Percentiles rank a stretch among this genome's conserved stretches.
Conservation (phyloP, 805 yeast genomes). For the Hanseniaspora jakobsenii region DNA sequence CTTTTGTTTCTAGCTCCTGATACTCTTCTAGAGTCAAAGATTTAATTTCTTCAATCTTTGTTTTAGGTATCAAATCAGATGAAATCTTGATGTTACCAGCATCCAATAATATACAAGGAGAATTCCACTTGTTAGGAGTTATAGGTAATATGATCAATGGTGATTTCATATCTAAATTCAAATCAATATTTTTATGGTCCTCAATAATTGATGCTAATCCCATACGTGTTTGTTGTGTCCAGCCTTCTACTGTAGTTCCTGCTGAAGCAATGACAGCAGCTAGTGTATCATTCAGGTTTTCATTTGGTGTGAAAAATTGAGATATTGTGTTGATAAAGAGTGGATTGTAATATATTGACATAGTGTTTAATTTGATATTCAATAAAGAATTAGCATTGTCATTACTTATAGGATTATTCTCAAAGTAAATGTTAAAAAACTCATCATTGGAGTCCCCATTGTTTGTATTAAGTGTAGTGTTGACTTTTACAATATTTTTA, state of each 20-base stretch:
- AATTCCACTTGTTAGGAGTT: slow-evolving; percentile 61
- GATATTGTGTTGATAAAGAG: slow-evolving; percentile 63
- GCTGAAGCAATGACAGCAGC: slow-evolving; percentile 90
- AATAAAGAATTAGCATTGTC: slow-evolving; percentile 64
- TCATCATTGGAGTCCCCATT: slow-evolving; percentile 36
- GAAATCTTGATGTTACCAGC: slow-evolving; percentile 86
- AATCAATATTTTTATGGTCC: slow-evolving; percentile 82
- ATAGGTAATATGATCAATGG: slow-evolving; percentile 82
- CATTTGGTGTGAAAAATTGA: slow-evolving; percentile 75
- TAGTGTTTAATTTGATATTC: slow-evolving; percentile 62
- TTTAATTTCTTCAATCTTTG: slow-evolving; percentile 56
- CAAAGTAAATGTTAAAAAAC: slow-evolving; percentile 71
- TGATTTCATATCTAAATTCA: slow-evolving; percentile 82
- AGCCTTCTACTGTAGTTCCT: slow-evolving; percentile 83
- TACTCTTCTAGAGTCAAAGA: slow-evolving; percentile 58
- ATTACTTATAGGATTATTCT: slow-evolving; percentile 73
- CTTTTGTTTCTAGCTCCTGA: slow-evolving; percentile 34
- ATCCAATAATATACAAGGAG: slow-evolving; percentile 85
- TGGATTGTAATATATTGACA: slow-evolving; percentile 86
- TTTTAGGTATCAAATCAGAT: slow-evolving; percentile 67
- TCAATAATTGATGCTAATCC: slow-evolving; percentile 89
- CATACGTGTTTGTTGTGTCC: slow-evolving; percentile 77
- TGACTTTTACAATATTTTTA: slow-evolving; percentile 77
- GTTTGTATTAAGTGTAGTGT: slow-evolving; percentile 32
- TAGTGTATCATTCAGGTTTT: slow-evolving; percentile 71